Evolutionary conservation across 352 stramenopile genomes (phyloP).

Genomic region (Blastocystis hominis): DNA sequence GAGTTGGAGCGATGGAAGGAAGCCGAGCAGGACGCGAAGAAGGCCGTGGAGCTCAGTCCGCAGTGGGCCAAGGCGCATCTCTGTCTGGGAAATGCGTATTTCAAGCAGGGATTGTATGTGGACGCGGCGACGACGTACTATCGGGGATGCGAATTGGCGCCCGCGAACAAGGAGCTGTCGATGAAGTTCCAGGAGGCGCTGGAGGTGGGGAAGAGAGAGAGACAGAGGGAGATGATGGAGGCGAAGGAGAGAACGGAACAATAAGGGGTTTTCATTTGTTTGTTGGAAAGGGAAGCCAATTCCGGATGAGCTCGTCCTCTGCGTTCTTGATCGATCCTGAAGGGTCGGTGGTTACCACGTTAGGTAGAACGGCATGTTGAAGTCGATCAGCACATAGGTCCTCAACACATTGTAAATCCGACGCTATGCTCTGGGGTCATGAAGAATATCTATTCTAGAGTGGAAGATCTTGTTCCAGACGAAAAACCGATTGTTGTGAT

Average conservation of each 20-base stretch:
- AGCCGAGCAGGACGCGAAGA: slow-evolving; percentile 11
- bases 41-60: slow-evolving; percentile 37
- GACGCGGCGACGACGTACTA: slow-evolving; percentile 50
- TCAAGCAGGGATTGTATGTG: slow-evolving; percentile 34
- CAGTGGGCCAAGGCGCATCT: slow-evolving; percentile 51
- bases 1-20: slow-evolving; percentile 34
- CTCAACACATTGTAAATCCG: slow-evolving; percentile 3
- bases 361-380: not conserved
- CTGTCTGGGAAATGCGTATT: slow-evolving; percentile 41
- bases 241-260: not conserved
- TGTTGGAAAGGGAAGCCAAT: not conserved
- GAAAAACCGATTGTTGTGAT: slow-evolving; percentile 5
- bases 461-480: not conserved
- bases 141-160: slow-evolving; percentile 34
- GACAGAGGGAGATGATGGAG: slow-evolving; percentile 17
- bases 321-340: slow-evolving; percentile 27
- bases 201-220: slow-evolving; percentile 17
- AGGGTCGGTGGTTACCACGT: slow-evolving; percentile 21
- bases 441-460: slow-evolving; percentile 11
- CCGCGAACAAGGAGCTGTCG: slow-evolving; percentile 56
- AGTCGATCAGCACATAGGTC: not conserved
- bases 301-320: not conserved
- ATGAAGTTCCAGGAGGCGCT: slow-evolving; percentile 46
- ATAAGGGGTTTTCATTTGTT: slow-evolving; percentile 13
- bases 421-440: not conserved